Base-by-base conservation (phyloP, 2,329 filamentous ascomycete species). In the Arthrobotrys musiformis region DNA sequence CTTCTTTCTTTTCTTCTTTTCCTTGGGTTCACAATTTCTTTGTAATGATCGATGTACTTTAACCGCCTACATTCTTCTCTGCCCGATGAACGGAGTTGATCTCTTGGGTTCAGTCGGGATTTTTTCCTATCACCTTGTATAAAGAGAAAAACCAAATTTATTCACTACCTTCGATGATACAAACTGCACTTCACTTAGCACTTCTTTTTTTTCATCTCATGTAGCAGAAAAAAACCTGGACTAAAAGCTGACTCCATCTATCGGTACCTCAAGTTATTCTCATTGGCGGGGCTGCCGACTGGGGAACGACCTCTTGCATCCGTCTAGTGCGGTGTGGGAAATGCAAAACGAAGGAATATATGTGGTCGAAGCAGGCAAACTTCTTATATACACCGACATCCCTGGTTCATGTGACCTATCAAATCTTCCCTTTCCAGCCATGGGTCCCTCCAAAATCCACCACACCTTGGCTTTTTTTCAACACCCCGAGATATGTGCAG, bases 1-100 rank as follows among this genome's bases (percentile, higher is more conserved):
- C 24, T 17, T 42, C 30, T 22, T 63, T 35, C n/a, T n/a, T 56
- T 67, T 62, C 24, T 17, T 42, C 30, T 22, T 63, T 35, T 46
- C 26, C 35, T 63, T 46, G 54, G 30, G 46, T 72, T 58, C 68
- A 64, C 15, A 63, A n/a, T n/a, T n/a, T n/a, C n/a, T 48, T 72
- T 72, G 58, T 72, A 72, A 72, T 72, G 68, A 72, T 40, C 50
- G 68, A 72, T 72, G 68, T 72, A 72, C 58, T 72, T 35, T 69
- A 69, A 70, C 56, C 24, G 11, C 19, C 28, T 70, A 63, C 68
- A 37, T 72, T 72, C 68, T 72, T 72, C 67, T 37, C n/a, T 19
- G n/a, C n/a, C 56, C 30, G 42, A 9, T 30, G n/a, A n/a, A 42
- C 44, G 37, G 46, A 72, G 68, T 72, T 72, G 68, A 72, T 24